A percentile compares a stretch with the other conserved stretches of the same genome.
phyloP scores from a whole-genome alignment of 2,329 filamentous ascomycete species.

The Phialocephala subalpina region DNA sequence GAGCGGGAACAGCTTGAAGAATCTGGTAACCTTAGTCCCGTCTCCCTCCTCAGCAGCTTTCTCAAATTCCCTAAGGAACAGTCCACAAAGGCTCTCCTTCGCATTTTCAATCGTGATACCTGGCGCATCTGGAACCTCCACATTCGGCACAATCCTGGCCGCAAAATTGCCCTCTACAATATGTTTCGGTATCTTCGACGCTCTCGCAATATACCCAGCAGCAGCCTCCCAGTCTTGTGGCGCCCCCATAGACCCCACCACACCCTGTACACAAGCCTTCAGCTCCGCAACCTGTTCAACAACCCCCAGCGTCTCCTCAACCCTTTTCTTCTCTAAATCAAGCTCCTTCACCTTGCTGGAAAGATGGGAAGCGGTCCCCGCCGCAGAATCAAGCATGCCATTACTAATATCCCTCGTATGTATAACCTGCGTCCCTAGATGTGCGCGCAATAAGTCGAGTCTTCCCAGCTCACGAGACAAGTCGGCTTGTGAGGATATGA shows the following conservation, averaged over 20 bases:
- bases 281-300: conserved; percentile 97
- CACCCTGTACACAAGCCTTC: conserved; percentile 94
- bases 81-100: conserved; percentile 85
- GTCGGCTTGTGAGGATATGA: conserved; percentile 85
- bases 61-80: conserved; percentile 95
- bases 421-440: conserved; percentile 86
- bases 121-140: conserved; percentile 93
- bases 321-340: conserved; percentile 89
- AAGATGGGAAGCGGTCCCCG: conserved; percentile 84
- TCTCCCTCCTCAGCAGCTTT: conserved; percentile 89
- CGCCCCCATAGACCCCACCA: conserved; percentile 95
- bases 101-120: conserved; percentile 86
- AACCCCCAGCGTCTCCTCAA: conserved; percentile 88
- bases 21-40: conserved; percentile 87
- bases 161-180: conserved; percentile 89
- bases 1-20: conserved; percentile 97
- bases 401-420: conserved; percentile 85
- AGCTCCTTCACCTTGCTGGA: conserved; percentile 87
- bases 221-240: conserved; percentile 99
- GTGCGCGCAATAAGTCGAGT: conserved; percentile 87
- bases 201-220: conserved; percentile 85
- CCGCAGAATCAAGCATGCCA: conserved; percentile 88
- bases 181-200: conserved; percentile 79
- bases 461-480: conserved; percentile 86
- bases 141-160: conserved; percentile 89